Conservation (phyloP, 345 rosid species). For the Dipteronia sinensis region DNA sequence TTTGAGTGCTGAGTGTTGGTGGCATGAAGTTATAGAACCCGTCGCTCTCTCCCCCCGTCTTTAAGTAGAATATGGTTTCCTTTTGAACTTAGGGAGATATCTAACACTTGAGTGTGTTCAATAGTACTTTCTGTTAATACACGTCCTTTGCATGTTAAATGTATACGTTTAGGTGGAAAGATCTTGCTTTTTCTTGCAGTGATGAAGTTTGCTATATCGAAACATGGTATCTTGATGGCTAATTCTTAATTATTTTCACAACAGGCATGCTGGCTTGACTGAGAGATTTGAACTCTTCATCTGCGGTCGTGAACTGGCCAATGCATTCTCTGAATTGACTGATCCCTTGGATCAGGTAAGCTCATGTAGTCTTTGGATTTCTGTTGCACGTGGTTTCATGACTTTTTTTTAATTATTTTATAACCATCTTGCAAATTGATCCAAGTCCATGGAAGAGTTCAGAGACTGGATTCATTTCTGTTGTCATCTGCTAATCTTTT, state of each 20-base stretch:
- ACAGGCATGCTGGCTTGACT: slow-evolving; percentile 69
- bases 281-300: slow-evolving; percentile 97
- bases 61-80: not conserved
- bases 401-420: not conserved
- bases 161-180: not conserved
- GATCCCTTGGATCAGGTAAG: slow-evolving; percentile 95
- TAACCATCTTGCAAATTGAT: slow-evolving; percentile 1
- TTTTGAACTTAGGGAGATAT: not conserved
- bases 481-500: not conserved
- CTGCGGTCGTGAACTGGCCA: slow-evolving; percentile 95
- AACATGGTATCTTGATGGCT: slow-evolving; percentile 5
- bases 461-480: not conserved
- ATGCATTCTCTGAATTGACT: slow-evolving; percentile 93
- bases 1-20: not conserved
- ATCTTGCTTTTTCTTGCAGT: not conserved
- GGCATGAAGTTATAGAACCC: not conserved
- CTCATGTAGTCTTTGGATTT: slow-evolving; percentile 1
- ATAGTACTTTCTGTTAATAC: not conserved
- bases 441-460: not conserved
- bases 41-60: not conserved
- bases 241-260: slow-evolving; percentile 12
- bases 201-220: not conserved
- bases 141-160: not conserved
- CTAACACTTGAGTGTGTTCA: not conserved
- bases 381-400: not conserved